Base-by-base conservation (phyloP, 257 asterid genomes). In the Solanum infundibuliforme region DNA sequence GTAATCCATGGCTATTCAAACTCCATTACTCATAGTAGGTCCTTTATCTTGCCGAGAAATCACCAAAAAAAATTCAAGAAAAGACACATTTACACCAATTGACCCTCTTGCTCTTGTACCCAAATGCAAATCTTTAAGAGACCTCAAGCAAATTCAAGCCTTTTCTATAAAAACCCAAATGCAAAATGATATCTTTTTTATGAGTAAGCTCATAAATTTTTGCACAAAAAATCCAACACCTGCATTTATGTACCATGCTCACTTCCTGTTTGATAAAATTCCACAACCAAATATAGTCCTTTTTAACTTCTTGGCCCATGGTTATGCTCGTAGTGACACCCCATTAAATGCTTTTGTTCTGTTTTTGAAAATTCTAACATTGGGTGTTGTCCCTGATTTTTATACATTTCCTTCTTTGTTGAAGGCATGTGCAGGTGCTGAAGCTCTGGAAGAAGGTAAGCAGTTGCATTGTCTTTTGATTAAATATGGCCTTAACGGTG, bases 361-460 rank as follows among this genome's bases (percentile, higher is more conserved):
- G 38, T 90, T 90, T 39, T 74, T 76, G 34, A 75, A 86, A 66
- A 60, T 91, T 43, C 81, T 88, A 5, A 25, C 72, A n/a, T 87
- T 60, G 14, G 89, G 87, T 79, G 38, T 87, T 20, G 60, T 77
- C 23, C 92, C 92, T 9, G 93, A 91, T 90, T 65, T 74, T 38
- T 91, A 91, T 76, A 90, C 92, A 31, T 91, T 91, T 86, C 93
- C 92, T 73, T 91, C 93, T 86, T 69, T 91, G 10, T 88, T 90
- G 23, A 91, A 91, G 81, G 89, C 92, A 25, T 91, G 93, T 71
- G 92, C 91, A 1, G 85, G 86, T 38, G 88, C 66, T 9, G 60
- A 83, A 68, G 91, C 91, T 62, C 76, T 88, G 9, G 83, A 84
- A 76, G 91, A 88, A 88, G 93, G 93, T 81, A 91, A 82, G 74